These are phyloP conservation scores for Emericellopsis atlantica DNA, from an alignment of 2,329 filamentous ascomycete species.

Conservation along the genomic window DNA sequence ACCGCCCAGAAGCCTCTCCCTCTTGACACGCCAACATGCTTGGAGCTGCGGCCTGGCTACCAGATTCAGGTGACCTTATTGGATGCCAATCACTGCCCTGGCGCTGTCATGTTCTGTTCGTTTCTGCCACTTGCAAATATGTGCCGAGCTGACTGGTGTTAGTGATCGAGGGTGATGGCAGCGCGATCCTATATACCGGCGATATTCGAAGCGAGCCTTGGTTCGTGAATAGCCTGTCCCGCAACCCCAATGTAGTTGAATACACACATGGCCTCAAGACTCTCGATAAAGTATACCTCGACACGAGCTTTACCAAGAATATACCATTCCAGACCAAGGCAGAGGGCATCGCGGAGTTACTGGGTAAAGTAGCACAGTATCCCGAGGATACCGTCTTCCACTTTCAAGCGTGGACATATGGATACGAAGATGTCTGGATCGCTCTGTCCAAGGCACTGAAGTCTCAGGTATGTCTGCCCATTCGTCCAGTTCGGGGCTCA, in stretches of 20 bases:
- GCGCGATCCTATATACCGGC: constrained; percentile 75
- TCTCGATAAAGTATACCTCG: constrained; percentile 76
- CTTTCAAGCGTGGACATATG: constrained; percentile 79
- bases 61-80: constrained; percentile 72
- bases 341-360: constrained; percentile 61
- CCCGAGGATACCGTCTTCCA: constrained; percentile 68
- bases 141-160: neutral
- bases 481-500: neutral
- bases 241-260: constrained; percentile 62
- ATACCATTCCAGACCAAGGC: constrained; percentile 48
- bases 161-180: constrained; percentile 63
- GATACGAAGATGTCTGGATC: constrained; percentile 85
- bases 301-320: constrained; percentile 59
- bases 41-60: constrained; percentile 60
- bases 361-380: constrained; percentile 56
- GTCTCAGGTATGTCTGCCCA: constrained; percentile 34
- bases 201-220: constrained; percentile 78
- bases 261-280: constrained; percentile 54
- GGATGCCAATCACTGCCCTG: constrained; percentile 85
- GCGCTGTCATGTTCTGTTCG: constrained; percentile 76
- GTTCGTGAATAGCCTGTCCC: constrained; percentile 64
- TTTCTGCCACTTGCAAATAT: neutral
- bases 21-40: constrained; percentile 61
- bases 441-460: constrained; percentile 60
- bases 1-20: constrained; percentile 58